phyloP scores from a whole-genome alignment of 2,329 filamentous ascomycete species.

The Ophiosphaerella narmari region DNA sequence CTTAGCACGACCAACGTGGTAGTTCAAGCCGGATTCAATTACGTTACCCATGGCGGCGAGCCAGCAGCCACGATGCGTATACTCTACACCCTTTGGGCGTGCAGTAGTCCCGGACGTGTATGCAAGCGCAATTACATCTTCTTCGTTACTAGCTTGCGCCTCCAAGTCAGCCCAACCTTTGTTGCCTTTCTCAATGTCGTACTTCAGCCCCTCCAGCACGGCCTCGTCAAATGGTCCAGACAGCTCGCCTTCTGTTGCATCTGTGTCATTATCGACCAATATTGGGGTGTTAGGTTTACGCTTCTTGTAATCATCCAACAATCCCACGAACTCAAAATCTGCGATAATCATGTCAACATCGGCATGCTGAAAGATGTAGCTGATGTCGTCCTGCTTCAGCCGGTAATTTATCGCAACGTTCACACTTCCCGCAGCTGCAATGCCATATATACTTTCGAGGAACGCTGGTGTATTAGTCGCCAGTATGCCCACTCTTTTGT shows the following conservation, averaged over 20 bases:
- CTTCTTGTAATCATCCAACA: constrained; percentile 70
- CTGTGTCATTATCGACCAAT: constrained; percentile 83
- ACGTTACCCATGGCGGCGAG: constrained; percentile 84
- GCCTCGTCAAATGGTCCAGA: constrained; percentile 83
- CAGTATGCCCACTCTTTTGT: constrained; percentile 80
- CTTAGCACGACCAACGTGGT: constrained; percentile 68
- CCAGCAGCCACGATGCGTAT: constrained; percentile 86
- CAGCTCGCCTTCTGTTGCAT: constrained; percentile 72
- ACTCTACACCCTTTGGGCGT: constrained; percentile 88
- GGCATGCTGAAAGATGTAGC: constrained; percentile 86
- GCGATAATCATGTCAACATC: constrained; percentile 87
- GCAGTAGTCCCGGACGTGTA: constrained; percentile 96
- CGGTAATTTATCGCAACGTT: constrained; percentile 76
- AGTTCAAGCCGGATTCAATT: constrained; percentile 85
- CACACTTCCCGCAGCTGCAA: constrained; percentile 78
- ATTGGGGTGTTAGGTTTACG: constrained; percentile 68
- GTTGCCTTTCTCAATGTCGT: constrained; percentile 68
- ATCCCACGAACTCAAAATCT: constrained; percentile 75
- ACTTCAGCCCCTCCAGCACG: constrained; percentile 75
- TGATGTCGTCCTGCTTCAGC: constrained; percentile 81
- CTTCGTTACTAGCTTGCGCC: constrained; percentile 72
- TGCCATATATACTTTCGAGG: constrained; percentile 85
- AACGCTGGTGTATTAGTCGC: constrained; percentile 94
- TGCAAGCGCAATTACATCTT: constrained; percentile 81
- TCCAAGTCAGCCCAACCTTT: constrained; percentile 80